Base-by-base conservation (phyloP, 2,329 filamentous ascomycete genomes). In the Lecanicillium sp. region DNA sequence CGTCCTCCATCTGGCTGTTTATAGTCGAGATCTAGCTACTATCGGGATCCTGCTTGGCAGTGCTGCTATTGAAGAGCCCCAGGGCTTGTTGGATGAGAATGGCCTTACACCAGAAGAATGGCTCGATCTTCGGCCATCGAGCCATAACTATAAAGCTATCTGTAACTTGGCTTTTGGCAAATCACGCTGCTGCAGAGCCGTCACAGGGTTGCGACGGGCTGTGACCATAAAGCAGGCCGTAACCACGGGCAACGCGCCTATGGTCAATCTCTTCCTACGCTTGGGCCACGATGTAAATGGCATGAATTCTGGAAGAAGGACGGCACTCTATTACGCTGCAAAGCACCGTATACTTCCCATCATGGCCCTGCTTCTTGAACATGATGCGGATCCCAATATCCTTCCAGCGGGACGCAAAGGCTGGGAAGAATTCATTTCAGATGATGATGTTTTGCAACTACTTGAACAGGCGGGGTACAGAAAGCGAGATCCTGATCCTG, bases 111-210 rank as follows among this genome's bases (percentile, higher is more conserved):
- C 55, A 45, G 56, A 57, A 52, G 56, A 58, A 41, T 58, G 56
- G 56, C 51, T 58, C 27, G 54, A 53, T 54, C 51, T 38, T 32
- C 40, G 44, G 44, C 51, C 49, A 44, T 49, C 26, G 26, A 42
- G 39, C 26, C 26, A 56, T 54, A 51, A 41, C 19, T 43, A 59
- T 21, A 58, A 55, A 51, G 49, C 51, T 15, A 60, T 49, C 47
- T 36, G 55, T 37, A 52, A 59, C 39, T 54, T 60, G 51, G 58
- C 58, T 23, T 59, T 60, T 43, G 36, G 48, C 52, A 60, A 60
- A 48, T 60, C 58, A 45, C 58, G 58, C 51, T 60, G 58, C 53
- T 60, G 58, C 49, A 39, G 56, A 47, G 56, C 58, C 8, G 55
- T 56, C 49, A 59, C 58, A 52, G 42, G 48, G 19, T 29, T 58